Evolutionary conservation across 768 basidiomycete species (phyloP).

Genomic region (Mrakia blollopis): DNA sequence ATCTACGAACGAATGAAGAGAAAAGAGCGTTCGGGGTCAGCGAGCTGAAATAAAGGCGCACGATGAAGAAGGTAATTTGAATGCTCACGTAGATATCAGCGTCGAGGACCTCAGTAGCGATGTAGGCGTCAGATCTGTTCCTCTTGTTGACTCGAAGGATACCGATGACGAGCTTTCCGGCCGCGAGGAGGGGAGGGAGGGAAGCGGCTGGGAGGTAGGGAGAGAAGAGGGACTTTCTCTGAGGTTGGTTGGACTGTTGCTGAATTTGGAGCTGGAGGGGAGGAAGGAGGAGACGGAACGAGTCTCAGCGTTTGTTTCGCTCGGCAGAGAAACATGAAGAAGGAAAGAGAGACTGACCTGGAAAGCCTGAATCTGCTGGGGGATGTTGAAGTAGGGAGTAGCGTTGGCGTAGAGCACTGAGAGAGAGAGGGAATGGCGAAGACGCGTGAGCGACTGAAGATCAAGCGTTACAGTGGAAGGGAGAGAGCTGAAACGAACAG

Average conservation of each 20-base stretch:
- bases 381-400: slow-evolving; percentile 56
- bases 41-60: not conserved
- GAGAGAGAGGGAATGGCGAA: no score
- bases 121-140: slow-evolving; percentile 96
- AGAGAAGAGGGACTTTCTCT: slow-evolving; percentile 96
- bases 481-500: not conserved
- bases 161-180: slow-evolving; percentile 95
- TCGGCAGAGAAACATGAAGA: no score
- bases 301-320: no score
- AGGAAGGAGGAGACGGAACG: no score
- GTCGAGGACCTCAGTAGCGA: slow-evolving; percentile 94
- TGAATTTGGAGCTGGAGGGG: slow-evolving; percentile 60
- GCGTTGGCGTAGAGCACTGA: slow-evolving; percentile 39
- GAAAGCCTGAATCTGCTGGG: slow-evolving; percentile 93
- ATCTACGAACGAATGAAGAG: not conserved
- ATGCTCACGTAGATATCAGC: slow-evolving; percentile 75
- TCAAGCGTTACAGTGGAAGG: no score
- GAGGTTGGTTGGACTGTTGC: slow-evolving; percentile 84
- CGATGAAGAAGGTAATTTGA: not conserved
- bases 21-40: not conserved
- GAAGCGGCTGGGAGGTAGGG: slow-evolving; percentile 98
- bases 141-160: slow-evolving; percentile 96
- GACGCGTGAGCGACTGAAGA: no score
- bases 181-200: slow-evolving; percentile 88
- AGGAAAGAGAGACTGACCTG: slow-evolving; percentile 45